Conservation (phyloP, 2,329 filamentous ascomycete genomes). For the Fusarium coicis region DNA sequence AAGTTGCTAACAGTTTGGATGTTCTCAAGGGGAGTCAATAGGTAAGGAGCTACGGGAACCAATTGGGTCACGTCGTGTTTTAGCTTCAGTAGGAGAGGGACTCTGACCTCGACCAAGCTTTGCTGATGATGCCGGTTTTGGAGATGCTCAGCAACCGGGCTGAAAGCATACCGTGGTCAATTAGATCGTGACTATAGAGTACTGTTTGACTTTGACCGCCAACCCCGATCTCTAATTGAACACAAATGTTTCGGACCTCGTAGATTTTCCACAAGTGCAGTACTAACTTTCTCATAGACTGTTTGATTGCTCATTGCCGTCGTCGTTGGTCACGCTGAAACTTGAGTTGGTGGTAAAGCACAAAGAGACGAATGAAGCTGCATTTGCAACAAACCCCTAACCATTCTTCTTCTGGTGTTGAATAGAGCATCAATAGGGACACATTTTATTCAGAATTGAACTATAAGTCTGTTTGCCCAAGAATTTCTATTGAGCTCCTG, state of each 20-base stretch:
- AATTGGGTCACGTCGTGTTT: constrained; percentile 10
- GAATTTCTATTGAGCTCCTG: background rate
- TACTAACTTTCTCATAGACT: background rate
- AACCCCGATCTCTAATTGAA: background rate
- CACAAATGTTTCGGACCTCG: background rate
- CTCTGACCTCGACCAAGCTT: background rate
- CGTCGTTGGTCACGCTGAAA: background rate
- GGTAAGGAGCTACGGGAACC: constrained; percentile 1
- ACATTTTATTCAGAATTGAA: background rate
- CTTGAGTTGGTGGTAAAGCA: background rate
- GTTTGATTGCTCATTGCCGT: background rate
- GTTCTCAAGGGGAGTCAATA: background rate
- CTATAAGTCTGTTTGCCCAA: background rate
- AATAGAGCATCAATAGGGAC: constrained; percentile 13
- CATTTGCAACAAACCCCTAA: background rate
- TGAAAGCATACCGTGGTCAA: background rate
- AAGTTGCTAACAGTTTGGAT: constrained; percentile 29
- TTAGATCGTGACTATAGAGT: background rate
- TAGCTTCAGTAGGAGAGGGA: constrained; percentile 1
- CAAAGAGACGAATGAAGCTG: background rate
- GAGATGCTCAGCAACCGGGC: background rate
- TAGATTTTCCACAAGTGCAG: background rate
- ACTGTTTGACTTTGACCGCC: background rate
- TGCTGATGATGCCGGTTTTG: constrained; percentile 1
- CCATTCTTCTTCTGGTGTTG: constrained; percentile 8